Base-by-base conservation (phyloP, 2,329 filamentous ascomycete genomes). In the Aureobasidium sp. region DNA sequence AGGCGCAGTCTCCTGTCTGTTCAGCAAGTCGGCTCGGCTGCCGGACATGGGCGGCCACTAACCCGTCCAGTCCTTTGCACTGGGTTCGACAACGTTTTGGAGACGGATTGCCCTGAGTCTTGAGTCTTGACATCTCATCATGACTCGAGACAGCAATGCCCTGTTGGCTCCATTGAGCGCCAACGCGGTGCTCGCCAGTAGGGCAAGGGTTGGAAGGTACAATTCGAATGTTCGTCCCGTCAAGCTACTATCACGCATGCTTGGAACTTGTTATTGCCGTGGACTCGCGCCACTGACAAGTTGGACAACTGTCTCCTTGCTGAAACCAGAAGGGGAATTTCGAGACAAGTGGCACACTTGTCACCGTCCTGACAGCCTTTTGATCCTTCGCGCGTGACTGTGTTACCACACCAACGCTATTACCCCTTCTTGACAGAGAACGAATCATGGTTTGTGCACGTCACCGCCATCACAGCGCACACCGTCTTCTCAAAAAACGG, bases 401-500 rank as follows among this genome's bases (percentile, higher is more conserved):
- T 58, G 42, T 58, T 48, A 58, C 54, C 54, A 19, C 42, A 58
- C 42, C 29, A 58, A 58, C 40, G 29, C 40, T 3, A 31, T 57
- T 35, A 22, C 29, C 53, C 27, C 29, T 45, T 48, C 40, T 37
- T n/a, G 40, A 58, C 29, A n/a, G 54, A 27, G 19, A 19, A 39
- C 42, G 42, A 58, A 37, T 58, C 19, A 39, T 45, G 39, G 29
- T 45, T 35, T 24, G 24, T 19, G 39, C 7, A 48, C 54, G 42
- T 58, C 54, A 58, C 54, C 54, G 31, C 54, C 29, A 27, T 39
- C 29, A 19, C 31, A 29, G 54, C 45, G 27, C 40, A 44, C 39
- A 44, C 40, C 27, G 39, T 47, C 29, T 57, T 40, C 29, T 39
- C 40, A 14, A 57, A 57, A 17, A 12, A 47, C 29, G 53, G 39